Evolutionary conservation across 768 basidiomycete species (phyloP), one percentile per base, ranked within the genome.

Genomic region (Tulasnella sp.): DNA sequence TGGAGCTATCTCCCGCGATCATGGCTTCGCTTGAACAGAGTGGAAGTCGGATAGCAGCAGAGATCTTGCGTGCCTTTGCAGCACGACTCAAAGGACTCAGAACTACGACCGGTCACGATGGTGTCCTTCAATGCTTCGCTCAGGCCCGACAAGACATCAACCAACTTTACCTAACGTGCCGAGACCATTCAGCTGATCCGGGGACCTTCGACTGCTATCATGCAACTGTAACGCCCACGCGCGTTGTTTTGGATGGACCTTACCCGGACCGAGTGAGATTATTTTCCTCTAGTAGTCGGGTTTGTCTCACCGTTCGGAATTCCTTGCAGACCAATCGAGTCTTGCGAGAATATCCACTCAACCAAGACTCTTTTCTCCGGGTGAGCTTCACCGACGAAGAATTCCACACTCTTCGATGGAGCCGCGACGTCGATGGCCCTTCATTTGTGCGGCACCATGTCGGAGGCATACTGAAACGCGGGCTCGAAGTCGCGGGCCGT

Each of bases 361-460:
- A 84, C 72, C 83, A 88, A 62, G 86, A 90, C 36, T 81, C 86
- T 75, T 95, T 95, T 77, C 77, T 95, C 36, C 88, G 94, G 11
- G 92, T 94, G 32, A 88, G 91, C 75, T 92, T 95, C 76, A 86
- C 89, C 5, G 93, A 94, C 71, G 93, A 95, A 80, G 90, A 94
- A 75, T 83, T 84, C 39, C 82, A 90, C n/a, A 84, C 86, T 41
- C 90, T 89, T 74, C 85, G 87, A 14, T 91, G 90, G 90, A 86
- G 86, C 70, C 83, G 86, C 11, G 86, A 86, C 42, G 86, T 89
- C 5, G 89, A 91, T 74, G 86, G 85, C 0, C 77, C 80, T 1
- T 77, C 80, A 16, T 88, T 89, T 77, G 81, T 92, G 1, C 79
- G 82, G 22, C 81, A 85, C 44, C 85, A 88, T 12, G 89, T 91